Conservation (phyloP, 192 early-diverging fungal genomes). For the Pilaira anomala region DNA sequence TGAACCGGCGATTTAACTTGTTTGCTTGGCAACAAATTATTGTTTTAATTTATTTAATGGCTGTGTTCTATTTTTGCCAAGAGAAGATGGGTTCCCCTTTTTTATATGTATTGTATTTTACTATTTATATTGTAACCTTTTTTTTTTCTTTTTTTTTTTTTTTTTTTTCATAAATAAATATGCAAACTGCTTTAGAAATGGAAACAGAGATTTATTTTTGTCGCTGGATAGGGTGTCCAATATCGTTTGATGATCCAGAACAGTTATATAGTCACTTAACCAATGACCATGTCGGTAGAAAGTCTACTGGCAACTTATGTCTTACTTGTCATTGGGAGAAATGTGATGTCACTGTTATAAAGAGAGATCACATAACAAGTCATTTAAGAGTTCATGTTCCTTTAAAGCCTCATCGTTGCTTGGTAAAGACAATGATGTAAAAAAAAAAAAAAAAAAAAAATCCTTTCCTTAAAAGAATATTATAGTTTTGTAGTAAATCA, state of each 20-base stretch:
- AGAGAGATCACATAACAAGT: constrained; percentile 98
- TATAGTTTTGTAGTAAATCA: constrained; percentile 66
- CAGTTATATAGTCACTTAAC: constrained; percentile 82
- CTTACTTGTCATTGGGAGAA: constrained; percentile 87
- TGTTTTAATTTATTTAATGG: too few species aligned
- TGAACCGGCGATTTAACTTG: too few species aligned
- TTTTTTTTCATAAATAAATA: neutral
- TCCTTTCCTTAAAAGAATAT: neutral
- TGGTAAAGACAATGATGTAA: constrained; percentile 52
- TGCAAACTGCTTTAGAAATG: constrained; percentile 12
- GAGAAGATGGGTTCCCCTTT: too few species aligned
- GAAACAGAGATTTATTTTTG: constrained; percentile 29
- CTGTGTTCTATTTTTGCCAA: too few species aligned
- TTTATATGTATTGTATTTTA: too few species aligned
- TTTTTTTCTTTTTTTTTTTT: neutral
- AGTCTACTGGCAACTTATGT: constrained; percentile 82
- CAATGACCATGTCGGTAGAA: constrained; percentile 89
- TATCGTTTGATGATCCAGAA: constrained; percentile 74
- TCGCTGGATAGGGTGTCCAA: constrained; percentile 45
- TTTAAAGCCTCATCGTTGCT: constrained; percentile 85
- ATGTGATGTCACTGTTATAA: constrained; percentile 68
- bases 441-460: neutral
- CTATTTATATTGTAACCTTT: too few species aligned
- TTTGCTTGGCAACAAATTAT: too few species aligned
- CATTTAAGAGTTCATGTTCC: constrained; percentile 92